These are phyloP conservation scores for Talaromyces thailandensis DNA, from an alignment of 495 filamentous ascomycete genomes.

Conservation along the genomic window DNA sequence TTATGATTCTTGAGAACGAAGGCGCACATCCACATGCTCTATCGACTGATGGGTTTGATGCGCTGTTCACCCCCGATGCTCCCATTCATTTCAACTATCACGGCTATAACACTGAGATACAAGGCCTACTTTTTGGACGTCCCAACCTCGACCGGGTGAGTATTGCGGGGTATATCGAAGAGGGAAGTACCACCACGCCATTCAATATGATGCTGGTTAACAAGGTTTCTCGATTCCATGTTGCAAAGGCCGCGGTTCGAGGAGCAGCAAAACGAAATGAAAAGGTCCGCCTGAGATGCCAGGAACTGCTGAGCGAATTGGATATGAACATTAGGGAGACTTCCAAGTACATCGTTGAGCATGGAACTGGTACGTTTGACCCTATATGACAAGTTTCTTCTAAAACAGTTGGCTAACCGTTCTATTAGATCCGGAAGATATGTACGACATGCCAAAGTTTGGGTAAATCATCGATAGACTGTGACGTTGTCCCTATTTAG, in stretches of 20 bases:
- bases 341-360: slow-evolving; percentile 45
- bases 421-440: slow-evolving; percentile 42
- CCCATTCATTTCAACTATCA: slow-evolving; percentile 66
- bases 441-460: slow-evolving; percentile 44
- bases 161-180: slow-evolving; percentile 59
- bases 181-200: slow-evolving; percentile 64
- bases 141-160: slow-evolving; percentile 38
- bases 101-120: slow-evolving; percentile 54
- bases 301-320: slow-evolving; percentile 38
- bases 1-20: slow-evolving; percentile 56
- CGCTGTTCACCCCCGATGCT: slow-evolving; percentile 52
- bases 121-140: slow-evolving; percentile 56
- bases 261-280: slow-evolving; percentile 42
- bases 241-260: slow-evolving; percentile 47
- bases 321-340: slow-evolving; percentile 40
- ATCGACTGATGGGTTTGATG: slow-evolving; percentile 40
- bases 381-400: background rate
- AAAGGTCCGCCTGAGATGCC: slow-evolving; percentile 37
- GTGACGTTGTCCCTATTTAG: background rate
- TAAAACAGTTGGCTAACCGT: background rate
- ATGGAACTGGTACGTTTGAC: slow-evolving; percentile 36
- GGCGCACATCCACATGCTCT: slow-evolving; percentile 56
- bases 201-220: slow-evolving; percentile 72
- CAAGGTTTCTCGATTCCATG: slow-evolving; percentile 51
- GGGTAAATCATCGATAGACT: slow-evolving; percentile 8